Percentiles rank a stretch among this genome's conserved stretches.
phyloP scores from a whole-genome alignment of 768 basidiomycete genomes.

The Tulasnella sp. region DNA sequence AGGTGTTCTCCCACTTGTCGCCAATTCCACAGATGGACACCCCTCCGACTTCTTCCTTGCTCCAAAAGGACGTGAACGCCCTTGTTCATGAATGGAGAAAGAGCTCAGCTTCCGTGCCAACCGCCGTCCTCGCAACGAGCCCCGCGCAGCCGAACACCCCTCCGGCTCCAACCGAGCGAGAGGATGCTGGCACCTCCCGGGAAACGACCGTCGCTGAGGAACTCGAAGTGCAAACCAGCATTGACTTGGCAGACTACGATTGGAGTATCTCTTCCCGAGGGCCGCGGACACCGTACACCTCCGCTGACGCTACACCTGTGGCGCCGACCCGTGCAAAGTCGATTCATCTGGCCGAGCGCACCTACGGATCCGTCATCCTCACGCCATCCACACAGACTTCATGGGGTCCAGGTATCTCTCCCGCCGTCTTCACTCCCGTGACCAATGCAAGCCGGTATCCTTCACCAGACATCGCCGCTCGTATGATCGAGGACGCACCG shows the following conservation, averaged over 20 bases:
- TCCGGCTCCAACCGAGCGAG: slow-evolving; percentile 6
- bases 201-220: slow-evolving; percentile 12
- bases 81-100: slow-evolving; percentile 66
- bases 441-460: slow-evolving; percentile 38
- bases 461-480: slow-evolving; percentile 56
- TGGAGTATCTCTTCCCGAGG: slow-evolving; percentile 70
- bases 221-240: slow-evolving; percentile 33
- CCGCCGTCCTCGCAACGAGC: slow-evolving; percentile 45
- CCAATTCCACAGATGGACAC: slow-evolving; percentile 63
- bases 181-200: neutral
- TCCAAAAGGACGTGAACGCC: slow-evolving; percentile 49
- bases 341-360: slow-evolving; percentile 52
- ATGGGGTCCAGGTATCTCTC: slow-evolving; percentile 28
- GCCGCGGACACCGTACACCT: slow-evolving; percentile 41
- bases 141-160: slow-evolving; percentile 22
- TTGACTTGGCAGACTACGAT: slow-evolving; percentile 60
- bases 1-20: slow-evolving; percentile 41
- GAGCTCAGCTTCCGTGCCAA: slow-evolving; percentile 45
- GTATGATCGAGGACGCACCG: slow-evolving; percentile 54
- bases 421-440: slow-evolving; percentile 23
- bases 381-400: slow-evolving; percentile 29
- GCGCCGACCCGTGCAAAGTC: slow-evolving; percentile 47
- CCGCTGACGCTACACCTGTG: slow-evolving; percentile 34
- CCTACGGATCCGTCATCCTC: slow-evolving; percentile 41
- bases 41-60: slow-evolving; percentile 37